Conservation (phyloP, 1,284 basidiomycete genomes). For the Bothia castanella region DNA sequence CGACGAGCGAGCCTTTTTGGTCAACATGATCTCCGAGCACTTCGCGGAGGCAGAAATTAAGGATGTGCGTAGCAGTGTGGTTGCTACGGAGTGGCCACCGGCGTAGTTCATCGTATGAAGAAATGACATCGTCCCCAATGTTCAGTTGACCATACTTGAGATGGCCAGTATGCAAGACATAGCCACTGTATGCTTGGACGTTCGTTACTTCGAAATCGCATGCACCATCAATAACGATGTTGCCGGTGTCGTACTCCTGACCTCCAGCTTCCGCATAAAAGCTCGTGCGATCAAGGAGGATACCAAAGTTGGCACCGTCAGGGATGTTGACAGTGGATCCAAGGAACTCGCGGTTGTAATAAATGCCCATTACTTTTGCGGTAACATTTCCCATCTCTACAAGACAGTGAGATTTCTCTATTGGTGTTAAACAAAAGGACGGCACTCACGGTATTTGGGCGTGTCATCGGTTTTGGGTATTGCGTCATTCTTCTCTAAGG, state of each 20-base stretch:
- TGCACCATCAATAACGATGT: constrained; percentile 87
- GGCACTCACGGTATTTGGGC: constrained; percentile 74
- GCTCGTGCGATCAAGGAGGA: constrained; percentile 91
- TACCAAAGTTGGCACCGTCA: constrained; percentile 68
- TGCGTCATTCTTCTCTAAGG: constrained; percentile 73
- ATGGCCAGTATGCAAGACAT: constrained; percentile 86
- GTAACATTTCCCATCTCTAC: constrained; percentile 72
- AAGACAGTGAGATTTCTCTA: constrained; percentile 2
- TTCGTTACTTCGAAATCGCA: constrained; percentile 93
- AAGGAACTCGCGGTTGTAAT: constrained; percentile 78
- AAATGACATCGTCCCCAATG: constrained; percentile 67
- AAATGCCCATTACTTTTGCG: constrained; percentile 82
- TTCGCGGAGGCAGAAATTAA: constrained; percentile 92
- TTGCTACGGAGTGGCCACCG: constrained; percentile 96
- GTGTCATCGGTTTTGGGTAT: constrained; percentile 96
- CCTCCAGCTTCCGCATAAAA: constrained; percentile 98
- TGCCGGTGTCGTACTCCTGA: constrained; percentile 95
- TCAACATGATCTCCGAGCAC: constrained; percentile 95
- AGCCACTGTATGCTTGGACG: constrained; percentile 84
- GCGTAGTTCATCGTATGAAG: constrained; percentile 83
- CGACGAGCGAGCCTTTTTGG: constrained; percentile 97
- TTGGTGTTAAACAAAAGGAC: background rate
- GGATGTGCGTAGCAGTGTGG: constrained; percentile 97
- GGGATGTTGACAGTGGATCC: constrained; percentile 65
- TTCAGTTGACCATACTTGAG: constrained; percentile 74